Percentiles rank a stretch among this genome's conserved stretches.
Evolutionary conservation across 495 filamentous ascomycete species (phyloP).

Genomic region (Penicillium diatomitis): DNA sequence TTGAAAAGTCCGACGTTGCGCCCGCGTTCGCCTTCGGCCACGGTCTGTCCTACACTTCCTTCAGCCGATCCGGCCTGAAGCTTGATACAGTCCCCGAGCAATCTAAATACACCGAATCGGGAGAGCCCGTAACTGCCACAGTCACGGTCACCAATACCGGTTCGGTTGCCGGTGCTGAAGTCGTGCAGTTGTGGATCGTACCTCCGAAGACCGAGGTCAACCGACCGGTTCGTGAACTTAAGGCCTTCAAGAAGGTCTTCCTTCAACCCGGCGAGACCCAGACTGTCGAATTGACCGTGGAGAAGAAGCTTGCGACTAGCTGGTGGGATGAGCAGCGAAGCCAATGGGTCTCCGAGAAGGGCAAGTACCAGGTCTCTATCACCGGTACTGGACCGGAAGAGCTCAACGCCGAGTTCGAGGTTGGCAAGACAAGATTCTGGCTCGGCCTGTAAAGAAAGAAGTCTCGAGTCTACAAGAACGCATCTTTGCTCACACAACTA

Average conservation of each 20-base stretch:
- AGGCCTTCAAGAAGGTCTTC: slow-evolving; percentile 70
- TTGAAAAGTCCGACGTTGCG: slow-evolving; percentile 51
- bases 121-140: slow-evolving; percentile 47
- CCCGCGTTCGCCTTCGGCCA: slow-evolving; percentile 73
- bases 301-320: slow-evolving; percentile 67
- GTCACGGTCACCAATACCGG: slow-evolving; percentile 66
- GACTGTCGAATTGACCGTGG: slow-evolving; percentile 52
- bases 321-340: slow-evolving; percentile 67
- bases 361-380: slow-evolving; percentile 57
- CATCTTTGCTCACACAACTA: no score
- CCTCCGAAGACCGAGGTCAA: slow-evolving; percentile 46
- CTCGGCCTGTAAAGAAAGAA: slow-evolving; percentile 24
- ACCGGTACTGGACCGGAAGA: slow-evolving; percentile 41
- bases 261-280: slow-evolving; percentile 62
- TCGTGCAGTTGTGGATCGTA: slow-evolving; percentile 67
- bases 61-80: slow-evolving; percentile 52
- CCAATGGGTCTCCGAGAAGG: slow-evolving; percentile 73
- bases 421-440: slow-evolving; percentile 53
- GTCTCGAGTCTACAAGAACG: background rate
- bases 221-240: slow-evolving; percentile 67
- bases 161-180: slow-evolving; percentile 56
- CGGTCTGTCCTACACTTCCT: slow-evolving; percentile 72
- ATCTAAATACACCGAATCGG: slow-evolving; percentile 19
- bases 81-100: slow-evolving; percentile 28
- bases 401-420: slow-evolving; percentile 38